Percentiles rank a stretch among this genome's conserved stretches.
phyloP scores from a whole-genome alignment of 2,329 filamentous ascomycete genomes.

The Botrytis squamosa region DNA sequence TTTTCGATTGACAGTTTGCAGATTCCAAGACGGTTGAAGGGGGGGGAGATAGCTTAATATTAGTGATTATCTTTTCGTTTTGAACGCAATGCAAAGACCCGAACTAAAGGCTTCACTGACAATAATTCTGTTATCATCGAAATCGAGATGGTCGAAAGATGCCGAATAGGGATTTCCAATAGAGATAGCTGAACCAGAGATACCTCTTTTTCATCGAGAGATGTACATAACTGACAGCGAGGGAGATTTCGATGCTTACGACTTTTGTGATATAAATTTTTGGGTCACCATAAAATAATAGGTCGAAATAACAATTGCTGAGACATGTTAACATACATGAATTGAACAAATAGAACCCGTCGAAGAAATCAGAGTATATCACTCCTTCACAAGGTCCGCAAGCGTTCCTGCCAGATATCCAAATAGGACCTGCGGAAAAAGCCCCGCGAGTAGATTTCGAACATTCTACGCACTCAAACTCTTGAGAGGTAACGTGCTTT shows the following conservation, averaged over 20 bases:
- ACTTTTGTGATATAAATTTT: not conserved
- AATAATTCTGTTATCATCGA: not conserved
- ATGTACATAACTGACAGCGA: not conserved
- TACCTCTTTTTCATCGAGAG: not conserved
- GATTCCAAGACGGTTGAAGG: not conserved
- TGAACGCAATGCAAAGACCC: not conserved
- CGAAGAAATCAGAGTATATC: not conserved
- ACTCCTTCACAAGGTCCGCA: not conserved
- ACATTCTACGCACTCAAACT: not conserved
- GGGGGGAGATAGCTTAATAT: not conserved
- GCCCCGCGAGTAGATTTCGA: not conserved
- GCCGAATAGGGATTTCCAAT: not conserved
- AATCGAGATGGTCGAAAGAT: not conserved
- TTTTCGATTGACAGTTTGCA: not conserved
- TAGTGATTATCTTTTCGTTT: too few relatives aligned
- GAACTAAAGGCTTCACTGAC: not conserved
- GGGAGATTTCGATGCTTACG: not conserved
- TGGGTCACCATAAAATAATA: not conserved
- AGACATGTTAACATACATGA: not conserved
- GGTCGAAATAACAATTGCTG: not conserved
- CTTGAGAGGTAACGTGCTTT: not conserved
- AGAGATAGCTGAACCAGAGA: not conserved
- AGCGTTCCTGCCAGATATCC: not conserved
- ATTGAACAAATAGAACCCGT: not conserved
- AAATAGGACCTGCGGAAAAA: not conserved